Base-by-base conservation (phyloP, 805 yeast genomes). In the Cyberlindnera meyerae region DNA sequence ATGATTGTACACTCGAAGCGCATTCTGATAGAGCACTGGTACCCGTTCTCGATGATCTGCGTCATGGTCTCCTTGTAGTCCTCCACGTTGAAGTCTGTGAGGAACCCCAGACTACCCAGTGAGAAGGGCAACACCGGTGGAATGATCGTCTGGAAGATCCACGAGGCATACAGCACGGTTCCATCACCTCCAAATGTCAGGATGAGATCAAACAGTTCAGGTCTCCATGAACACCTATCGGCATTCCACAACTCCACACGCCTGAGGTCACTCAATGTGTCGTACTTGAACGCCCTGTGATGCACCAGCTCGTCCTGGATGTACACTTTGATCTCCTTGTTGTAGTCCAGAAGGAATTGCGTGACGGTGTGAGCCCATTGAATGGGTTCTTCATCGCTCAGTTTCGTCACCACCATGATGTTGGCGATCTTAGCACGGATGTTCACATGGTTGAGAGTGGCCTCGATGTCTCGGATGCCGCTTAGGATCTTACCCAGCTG, bases 141-240 rank as follows among this genome's bases (percentile, higher is more conserved):
- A 5, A 78, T 82, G 25, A 63, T 65, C 16, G 61, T 58, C 56
- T 71, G 77, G 51, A 79, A 80, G 20, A 77, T 54, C 37, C 79
- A 71, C 1, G 82, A 79, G 1, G 81, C 83, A 44, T 75, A 72
- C 18, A 79, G 54, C 27, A 79, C 81, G 0, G 87, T 79, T 6
- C 87, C 87, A 52, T 79, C 87, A 9, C 87, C 87, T 15, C 87
- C 87, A 20, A 79, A 58, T 1, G 85, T 76, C 15, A 80, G 67
- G 0, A 79, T 69, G 37, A 80, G 60, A 50, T 80, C 86, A 47
- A 68, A 70, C 18, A 55, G 36, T 29, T 68, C 70, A 2, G 60
- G 55, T 39, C 51, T 45, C 33, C 44, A 48, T 3, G 34, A 22
- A 17, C 58, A 53, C 31, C 43, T 40, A 34, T 53, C 57, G 15